Evolutionary conservation across 352 stramenopile species (phyloP).

Genomic region (Globisporangium abappressorium): DNA sequence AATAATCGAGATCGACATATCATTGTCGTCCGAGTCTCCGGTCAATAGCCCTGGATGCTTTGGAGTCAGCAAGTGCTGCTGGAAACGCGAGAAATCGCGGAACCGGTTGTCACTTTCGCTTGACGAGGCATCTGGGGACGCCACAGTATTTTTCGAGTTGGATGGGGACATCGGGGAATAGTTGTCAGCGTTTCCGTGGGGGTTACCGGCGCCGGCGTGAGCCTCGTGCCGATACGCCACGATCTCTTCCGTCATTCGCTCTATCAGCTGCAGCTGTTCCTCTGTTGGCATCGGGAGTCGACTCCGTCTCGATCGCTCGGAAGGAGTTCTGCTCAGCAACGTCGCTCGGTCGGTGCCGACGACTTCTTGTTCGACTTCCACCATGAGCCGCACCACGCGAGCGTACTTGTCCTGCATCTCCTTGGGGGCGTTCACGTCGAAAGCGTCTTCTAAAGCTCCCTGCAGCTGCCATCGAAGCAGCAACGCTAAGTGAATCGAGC

Average conservation of each 20-base stretch:
- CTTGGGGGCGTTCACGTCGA: conserved; percentile 70
- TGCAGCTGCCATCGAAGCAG: conserved; percentile 87
- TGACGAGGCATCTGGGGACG: conserved; percentile 22
- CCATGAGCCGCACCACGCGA: conserved; percentile 78
- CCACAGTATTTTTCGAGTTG: conserved; percentile 19
- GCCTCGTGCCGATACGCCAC: conserved; percentile 54
- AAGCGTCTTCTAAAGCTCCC: conserved; percentile 80
- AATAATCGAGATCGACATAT: conserved; percentile 36
- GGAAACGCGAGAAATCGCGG: conserved; percentile 82
- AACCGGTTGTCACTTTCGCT: conserved; percentile 64
- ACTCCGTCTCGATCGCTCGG: conserved; percentile 45
- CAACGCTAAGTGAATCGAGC: conserved; percentile 81
- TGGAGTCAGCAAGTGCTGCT: conserved; percentile 82
- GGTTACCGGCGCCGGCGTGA: conserved; percentile 24
- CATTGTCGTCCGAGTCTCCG: conserved; percentile 41
- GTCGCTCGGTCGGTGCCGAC: conserved; percentile 63
- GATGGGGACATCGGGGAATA: conserved; percentile 40
- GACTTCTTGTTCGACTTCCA: conserved; percentile 85
- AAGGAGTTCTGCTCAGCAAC: conserved; percentile 53
- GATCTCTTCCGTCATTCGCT: conserved; percentile 79
- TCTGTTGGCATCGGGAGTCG: conserved; percentile 81
- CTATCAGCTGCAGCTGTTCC: conserved; percentile 80
- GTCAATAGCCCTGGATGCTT: conserved; percentile 50
- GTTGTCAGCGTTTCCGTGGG: conserved; percentile 24
- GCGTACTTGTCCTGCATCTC: conserved; percentile 87